These are phyloP conservation scores for Colletotrichum sp. DNA, from an alignment of 2,329 filamentous ascomycete genomes.

Conservation along the genomic window DNA sequence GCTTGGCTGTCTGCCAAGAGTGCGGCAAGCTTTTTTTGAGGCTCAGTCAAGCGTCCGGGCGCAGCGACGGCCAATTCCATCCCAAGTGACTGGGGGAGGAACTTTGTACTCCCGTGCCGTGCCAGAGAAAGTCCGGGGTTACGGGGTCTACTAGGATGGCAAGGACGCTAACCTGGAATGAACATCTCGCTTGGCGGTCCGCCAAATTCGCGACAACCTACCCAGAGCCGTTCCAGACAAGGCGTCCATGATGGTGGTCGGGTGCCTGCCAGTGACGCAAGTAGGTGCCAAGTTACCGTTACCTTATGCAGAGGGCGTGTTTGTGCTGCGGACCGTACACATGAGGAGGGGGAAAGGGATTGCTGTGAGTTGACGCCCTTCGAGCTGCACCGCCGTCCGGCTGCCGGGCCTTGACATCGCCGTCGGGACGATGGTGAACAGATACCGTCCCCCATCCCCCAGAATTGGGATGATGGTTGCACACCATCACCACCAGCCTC, in stretches of 20 bases:
- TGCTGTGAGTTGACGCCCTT: background rate
- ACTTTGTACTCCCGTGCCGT: background rate
- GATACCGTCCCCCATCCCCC: background rate
- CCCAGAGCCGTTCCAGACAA: background rate
- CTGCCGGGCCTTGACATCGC: background rate
- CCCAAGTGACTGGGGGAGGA: background rate
- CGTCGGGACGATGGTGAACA: background rate
- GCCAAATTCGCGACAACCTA: background rate
- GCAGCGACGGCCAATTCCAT: background rate
- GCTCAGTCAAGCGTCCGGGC: background rate
- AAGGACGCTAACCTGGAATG: background rate
- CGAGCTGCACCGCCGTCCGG: background rate
- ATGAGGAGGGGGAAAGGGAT: background rate
- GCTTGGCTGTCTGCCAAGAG: conserved; percentile 2
- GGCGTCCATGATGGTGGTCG: background rate
- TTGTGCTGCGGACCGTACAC: background rate
- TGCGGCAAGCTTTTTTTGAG: background rate
- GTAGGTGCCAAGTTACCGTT: background rate
- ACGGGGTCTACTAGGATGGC: background rate
- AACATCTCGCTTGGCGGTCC: background rate
- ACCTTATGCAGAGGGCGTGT: background rate
- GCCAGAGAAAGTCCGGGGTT: background rate
- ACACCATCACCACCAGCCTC: background rate
- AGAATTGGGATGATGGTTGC: background rate
- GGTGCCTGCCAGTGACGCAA: background rate